Evolutionary conservation across 228 moss, liverwort and hornwort species (phyloP), one percentile per base, ranked within the genome.

Genomic region (Sphagnum fallax): DNA sequence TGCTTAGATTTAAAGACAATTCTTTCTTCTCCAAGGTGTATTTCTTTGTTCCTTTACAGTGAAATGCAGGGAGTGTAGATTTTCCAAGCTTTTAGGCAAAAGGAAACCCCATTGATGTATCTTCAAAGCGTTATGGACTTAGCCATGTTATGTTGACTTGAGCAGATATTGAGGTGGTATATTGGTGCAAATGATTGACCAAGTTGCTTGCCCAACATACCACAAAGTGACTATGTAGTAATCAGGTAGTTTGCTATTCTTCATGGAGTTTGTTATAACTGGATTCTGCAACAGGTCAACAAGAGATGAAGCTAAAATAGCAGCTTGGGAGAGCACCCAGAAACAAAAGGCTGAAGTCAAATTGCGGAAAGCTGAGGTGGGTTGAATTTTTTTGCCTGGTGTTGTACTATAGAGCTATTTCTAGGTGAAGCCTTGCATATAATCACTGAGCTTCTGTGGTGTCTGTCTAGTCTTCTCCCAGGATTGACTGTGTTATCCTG

Each of bases 261-360:
- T 32, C 2, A 32, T 32, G 32, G 32, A 32, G 32, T 32, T 32
- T 32, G 32, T 32, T 32, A 32, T 32, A 32, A 32, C 32, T 32
- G 57, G 11, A 47, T 49, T 8, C 18, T 69, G 6, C 49, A 4
- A 61, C 75, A 87, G 87, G 72, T 62, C 64, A 7, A 73, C 70
- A 68, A 75, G 83, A 49, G 71, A 75, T 16, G 79, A 81, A 52
- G 73, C 79, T 0, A 87, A 73, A 62, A 79, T 87, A 6, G 47
- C 63, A 4, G 73, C 77, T 8, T 81, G 79, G 59, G 87, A 87
- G 81, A 9, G 74, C 69, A 75, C 76, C 4, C 71, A 66, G 84
- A 87, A 79, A 71, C 74, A 60, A 62, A 83, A 83, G 52, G 87
- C 87, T 0, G 87, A 84, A 53, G 73, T 81, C 5, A 76, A 74